Evolutionary conservation across 768 basidiomycete species (phyloP), one percentile per base, ranked within the genome.

Genomic region (Serendipita sp.): DNA sequence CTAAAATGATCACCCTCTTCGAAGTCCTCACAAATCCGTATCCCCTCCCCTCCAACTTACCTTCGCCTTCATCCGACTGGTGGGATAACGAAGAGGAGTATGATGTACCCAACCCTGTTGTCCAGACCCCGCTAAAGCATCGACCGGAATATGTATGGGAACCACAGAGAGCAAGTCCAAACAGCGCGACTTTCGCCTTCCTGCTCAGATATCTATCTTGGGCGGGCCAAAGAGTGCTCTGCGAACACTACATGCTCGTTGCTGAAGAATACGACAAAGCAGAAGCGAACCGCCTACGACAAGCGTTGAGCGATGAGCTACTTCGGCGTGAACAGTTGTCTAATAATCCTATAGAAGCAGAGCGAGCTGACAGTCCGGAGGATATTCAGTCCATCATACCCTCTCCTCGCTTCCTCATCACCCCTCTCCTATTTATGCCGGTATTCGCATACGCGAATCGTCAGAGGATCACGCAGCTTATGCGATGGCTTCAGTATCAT

Each of bases 1-100:
- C 53, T n/a, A 58, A 34, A 33, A 33, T 58, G 53, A 3, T 58
- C 0, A 34, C 53, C 11, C 2, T 34, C 11, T 58, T 58, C n/a
- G 53, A 58, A 58, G 53, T 58, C 26, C 33, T 58, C 24, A 58
- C 53, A 58, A 58, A 58, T n/a, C 53, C 53, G 20, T 58, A 58
- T 33, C 53, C 53, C 4, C 53, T 58, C 17, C 53, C 53, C 17
- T 58, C 53, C 24, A 58, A 58, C 31, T 31, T 58, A 9, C 53
- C 53, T 5, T 58, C 53, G n/a, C 53, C 53, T 11, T n/a, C 24
- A 4, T 58, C 53, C 3, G 53, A 58, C 33, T 58, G 53, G 53
- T 58, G 53, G 53, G 53, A 58, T n/a, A 34, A n/a, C 24, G 53
- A 58, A n/a, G 53, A 58, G 24, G 53, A 58, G 53, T 58, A 58